These are phyloP conservation scores for Scytalidium lignicola DNA, from an alignment of 2,329 filamentous ascomycete species.

Conservation along the genomic window DNA sequence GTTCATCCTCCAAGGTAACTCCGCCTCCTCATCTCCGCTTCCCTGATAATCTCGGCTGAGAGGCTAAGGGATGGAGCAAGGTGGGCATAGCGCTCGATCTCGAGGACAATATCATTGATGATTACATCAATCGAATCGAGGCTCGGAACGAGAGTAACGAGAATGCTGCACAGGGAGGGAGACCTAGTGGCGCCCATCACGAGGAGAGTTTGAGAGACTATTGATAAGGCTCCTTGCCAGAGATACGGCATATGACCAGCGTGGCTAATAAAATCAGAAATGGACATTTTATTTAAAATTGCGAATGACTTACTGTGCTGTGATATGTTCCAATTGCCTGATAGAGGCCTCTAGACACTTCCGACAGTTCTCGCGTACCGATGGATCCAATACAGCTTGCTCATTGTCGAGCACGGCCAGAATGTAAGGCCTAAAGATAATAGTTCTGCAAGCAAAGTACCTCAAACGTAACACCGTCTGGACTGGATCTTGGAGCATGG, in stretches of 20 bases:
- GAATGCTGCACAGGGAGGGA: constrained; percentile 59
- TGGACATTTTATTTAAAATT: background rate
- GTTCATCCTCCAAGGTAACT: constrained; percentile 45
- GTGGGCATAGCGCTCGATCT: constrained; percentile 69
- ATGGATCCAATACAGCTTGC: constrained; percentile 63
- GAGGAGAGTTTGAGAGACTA: constrained; percentile 75
- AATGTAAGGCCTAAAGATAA: constrained; percentile 82
- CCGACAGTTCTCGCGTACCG: constrained; percentile 71
- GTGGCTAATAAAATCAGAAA: constrained; percentile 45
- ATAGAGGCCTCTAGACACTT: constrained; percentile 78
- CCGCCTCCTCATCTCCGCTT: constrained; percentile 67
- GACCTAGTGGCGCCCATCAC: constrained; percentile 85
- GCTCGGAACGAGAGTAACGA: constrained; percentile 53
- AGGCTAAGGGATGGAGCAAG: constrained; percentile 71
- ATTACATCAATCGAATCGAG: constrained; percentile 65
- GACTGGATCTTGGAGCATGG: constrained; percentile 64
- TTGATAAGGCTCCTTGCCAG: constrained; percentile 78
- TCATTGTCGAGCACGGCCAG: constrained; percentile 75
- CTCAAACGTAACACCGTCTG: constrained; percentile 74
- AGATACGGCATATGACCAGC: constrained; percentile 81
- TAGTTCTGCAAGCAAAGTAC: constrained; percentile 81
- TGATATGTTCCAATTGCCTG: constrained; percentile 73
- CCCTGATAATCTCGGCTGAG: constrained; percentile 74
- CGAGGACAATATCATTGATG: constrained; percentile 70
- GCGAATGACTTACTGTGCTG: constrained; percentile 58